Conservation (phyloP, 2,329 filamentous ascomycete genomes). For the Alternaria novae-zelandiae region DNA sequence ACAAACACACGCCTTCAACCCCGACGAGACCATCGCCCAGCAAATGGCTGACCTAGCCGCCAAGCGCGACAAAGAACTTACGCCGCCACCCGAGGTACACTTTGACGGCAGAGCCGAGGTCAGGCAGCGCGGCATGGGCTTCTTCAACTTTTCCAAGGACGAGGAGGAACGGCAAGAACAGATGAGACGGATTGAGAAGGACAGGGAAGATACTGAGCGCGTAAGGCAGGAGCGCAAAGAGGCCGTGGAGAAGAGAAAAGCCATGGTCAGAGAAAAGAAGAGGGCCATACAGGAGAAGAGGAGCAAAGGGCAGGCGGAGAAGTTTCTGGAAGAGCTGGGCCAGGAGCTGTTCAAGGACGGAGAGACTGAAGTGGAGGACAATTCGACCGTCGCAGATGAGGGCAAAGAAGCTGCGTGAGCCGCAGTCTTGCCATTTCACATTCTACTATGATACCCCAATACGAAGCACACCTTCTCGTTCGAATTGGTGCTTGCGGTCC, state of each 20-base stretch:
- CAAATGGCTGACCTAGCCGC: slow-evolving; percentile 80
- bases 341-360: slow-evolving; percentile 33
- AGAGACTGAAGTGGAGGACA: neutral
- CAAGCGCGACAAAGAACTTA: slow-evolving; percentile 78
- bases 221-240: slow-evolving; percentile 56
- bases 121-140: slow-evolving; percentile 85
- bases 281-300: slow-evolving; percentile 66
- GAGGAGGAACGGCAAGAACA: slow-evolving; percentile 70
- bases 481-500: neutral
- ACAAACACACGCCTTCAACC: slow-evolving; percentile 82
- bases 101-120: slow-evolving; percentile 88
- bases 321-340: slow-evolving; percentile 67
- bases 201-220: slow-evolving; percentile 72
- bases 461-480: neutral
- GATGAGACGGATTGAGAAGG: slow-evolving; percentile 75
- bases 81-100: slow-evolving; percentile 79
- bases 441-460: slow-evolving; percentile 14
- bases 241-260: slow-evolving; percentile 68
- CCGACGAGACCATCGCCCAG: slow-evolving; percentile 66
- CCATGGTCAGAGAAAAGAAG: slow-evolving; percentile 65
- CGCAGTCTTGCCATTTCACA: neutral
- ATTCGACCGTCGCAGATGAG: neutral
- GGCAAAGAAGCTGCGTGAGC: neutral
- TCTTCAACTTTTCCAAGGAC: slow-evolving; percentile 87
- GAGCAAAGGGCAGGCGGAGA: slow-evolving; percentile 71